A percentile compares a stretch with the other conserved stretches of the same genome.
Evolutionary conservation across 768 basidiomycete genomes (phyloP).

Genomic region (Multifurca ochricompacta): DNA sequence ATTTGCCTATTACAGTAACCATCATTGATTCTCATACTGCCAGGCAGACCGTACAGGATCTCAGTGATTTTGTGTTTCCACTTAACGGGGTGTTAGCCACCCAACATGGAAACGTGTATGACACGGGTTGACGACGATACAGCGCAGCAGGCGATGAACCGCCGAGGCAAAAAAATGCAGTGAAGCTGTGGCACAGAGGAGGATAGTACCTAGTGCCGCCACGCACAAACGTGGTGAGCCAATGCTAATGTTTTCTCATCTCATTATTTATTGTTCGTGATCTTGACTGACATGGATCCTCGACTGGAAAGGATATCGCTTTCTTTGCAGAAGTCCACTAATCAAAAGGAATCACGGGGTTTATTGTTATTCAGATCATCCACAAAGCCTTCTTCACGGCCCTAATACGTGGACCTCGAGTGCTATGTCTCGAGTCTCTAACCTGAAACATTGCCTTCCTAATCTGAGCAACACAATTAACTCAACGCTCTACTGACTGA

Average conservation of each 20-base stretch:
- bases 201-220: neutral
- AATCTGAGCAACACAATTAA: slow-evolving; percentile 2
- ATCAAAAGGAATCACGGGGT: neutral
- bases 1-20: neutral
- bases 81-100: neutral
- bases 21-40: neutral
- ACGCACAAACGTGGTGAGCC: slow-evolving; percentile 5
- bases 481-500: neutral
- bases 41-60: neutral
- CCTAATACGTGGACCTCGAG: neutral
- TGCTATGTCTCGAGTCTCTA: neutral
- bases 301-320: neutral
- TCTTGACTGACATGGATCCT: neutral
- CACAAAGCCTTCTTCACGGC: neutral
- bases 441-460: neutral
- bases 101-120: slow-evolving; percentile 2
- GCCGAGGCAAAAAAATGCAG: slow-evolving; percentile 4
- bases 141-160: slow-evolving; percentile 4
- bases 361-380: slow-evolving; percentile 8
- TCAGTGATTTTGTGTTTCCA: slow-evolving; percentile 5
- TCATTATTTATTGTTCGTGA: neutral
- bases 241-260: neutral
- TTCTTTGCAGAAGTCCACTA: slow-evolving; percentile 1
- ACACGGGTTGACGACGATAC: slow-evolving; percentile 17
- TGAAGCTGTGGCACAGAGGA: slow-evolving; percentile 3